Evolutionary conservation across 371 early-diverging fungal genomes (phyloP).

Genomic region (Mucor mucedo): DNA sequence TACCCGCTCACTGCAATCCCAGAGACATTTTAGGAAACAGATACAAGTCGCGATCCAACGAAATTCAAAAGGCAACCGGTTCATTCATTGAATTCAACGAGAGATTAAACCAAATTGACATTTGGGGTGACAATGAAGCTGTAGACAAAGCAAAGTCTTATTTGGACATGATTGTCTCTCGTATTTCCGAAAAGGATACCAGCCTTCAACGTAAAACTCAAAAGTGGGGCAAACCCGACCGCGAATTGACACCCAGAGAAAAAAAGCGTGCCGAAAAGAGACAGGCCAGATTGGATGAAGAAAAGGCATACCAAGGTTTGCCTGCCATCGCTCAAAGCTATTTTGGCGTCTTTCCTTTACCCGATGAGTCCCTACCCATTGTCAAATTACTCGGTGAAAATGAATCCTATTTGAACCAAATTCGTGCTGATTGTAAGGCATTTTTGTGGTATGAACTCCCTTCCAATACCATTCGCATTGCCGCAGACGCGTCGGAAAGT

Average conservation of each 20-base stretch:
- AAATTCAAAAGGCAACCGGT: constrained; percentile 33
- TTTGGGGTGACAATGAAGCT: constrained; percentile 45
- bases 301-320: constrained; percentile 35
- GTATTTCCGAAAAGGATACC: constrained; percentile 11
- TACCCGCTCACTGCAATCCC: constrained; percentile 35
- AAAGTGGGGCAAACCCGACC: constrained; percentile 50
- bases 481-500: constrained; percentile 17
- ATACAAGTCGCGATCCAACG: constrained; percentile 20
- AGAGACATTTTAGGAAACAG: constrained; percentile 30
- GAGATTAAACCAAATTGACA: constrained; percentile 44
- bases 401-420: constrained; percentile 38
- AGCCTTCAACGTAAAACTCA: constrained; percentile 31
- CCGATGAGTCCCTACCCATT: constrained; percentile 28
- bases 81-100: constrained; percentile 42
- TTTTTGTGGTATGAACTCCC: constrained; percentile 37
- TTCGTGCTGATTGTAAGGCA: constrained; percentile 45
- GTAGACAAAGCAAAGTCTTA: constrained; percentile 33
- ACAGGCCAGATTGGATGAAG: constrained; percentile 29
- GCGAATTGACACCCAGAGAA: constrained; percentile 46
- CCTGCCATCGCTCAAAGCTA: constrained; percentile 34
- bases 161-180: constrained; percentile 25
- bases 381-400: constrained; percentile 35
- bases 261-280: constrained; percentile 32
- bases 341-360: constrained; percentile 33
- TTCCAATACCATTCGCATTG: constrained; percentile 16